Percentiles rank a stretch among this genome's conserved stretches.
These are phyloP conservation scores for Calonectria ilicicola DNA, from an alignment of 2,329 filamentous ascomycete species.

Conservation along the genomic window DNA sequence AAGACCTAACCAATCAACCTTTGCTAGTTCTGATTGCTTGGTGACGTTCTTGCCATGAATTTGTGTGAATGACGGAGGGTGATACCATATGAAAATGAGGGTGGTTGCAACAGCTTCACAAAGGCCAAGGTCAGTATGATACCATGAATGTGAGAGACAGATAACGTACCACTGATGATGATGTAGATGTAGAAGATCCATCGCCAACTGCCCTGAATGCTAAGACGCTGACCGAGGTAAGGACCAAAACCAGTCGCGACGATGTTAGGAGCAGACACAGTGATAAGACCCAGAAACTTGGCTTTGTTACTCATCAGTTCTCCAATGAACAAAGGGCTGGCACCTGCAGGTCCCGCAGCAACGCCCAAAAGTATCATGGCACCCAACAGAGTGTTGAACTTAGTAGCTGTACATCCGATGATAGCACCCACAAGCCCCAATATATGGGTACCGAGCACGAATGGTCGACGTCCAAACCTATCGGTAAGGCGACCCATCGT, in stretches of 20 bases:
- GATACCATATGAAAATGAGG: neutral
- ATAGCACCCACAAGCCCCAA: neutral
- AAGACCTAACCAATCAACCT: neutral
- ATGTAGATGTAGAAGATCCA: constrained; percentile 1
- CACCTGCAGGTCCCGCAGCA: neutral
- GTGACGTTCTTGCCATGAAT: neutral
- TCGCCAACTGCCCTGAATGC: neutral
- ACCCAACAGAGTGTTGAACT: neutral
- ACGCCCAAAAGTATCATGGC: neutral
- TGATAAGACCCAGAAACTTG: neutral
- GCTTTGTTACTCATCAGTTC: neutral
- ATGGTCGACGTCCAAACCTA: neutral
- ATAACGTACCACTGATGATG: neutral
- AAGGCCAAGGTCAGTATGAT: neutral
- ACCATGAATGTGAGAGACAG: neutral
- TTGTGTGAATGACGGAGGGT: neutral
- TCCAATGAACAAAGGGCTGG: neutral
- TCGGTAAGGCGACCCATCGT: neutral
- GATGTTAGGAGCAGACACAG: neutral
- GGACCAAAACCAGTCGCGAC: neutral
- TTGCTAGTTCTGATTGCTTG: neutral
- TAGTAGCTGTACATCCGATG: neutral
- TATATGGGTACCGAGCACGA: neutral
- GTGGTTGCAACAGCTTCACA: neutral
- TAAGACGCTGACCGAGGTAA: neutral